These are phyloP conservation scores for Candida odintsovae DNA, from an alignment of 805 yeast genomes.

Conservation along the genomic window DNA sequence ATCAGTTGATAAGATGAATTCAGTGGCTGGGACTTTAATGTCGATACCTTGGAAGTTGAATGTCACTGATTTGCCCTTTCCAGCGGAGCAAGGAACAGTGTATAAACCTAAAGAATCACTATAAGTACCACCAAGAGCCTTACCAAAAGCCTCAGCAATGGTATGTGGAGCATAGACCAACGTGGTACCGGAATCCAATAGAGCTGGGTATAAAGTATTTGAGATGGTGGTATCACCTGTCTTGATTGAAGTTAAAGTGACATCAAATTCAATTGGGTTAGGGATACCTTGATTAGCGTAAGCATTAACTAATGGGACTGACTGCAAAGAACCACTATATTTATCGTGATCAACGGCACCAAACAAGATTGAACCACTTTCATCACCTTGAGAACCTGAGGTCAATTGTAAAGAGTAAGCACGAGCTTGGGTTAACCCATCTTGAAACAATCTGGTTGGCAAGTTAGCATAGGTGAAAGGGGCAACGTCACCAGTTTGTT, in stretches of 20 bases:
- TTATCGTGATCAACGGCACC: slow-evolving; percentile 59
- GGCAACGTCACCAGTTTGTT: neutral
- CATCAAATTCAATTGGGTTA: slow-evolving; percentile 32
- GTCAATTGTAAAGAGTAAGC: slow-evolving; percentile 53
- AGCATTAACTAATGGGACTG: slow-evolving; percentile 31
- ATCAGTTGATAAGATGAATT: slow-evolving; percentile 12
- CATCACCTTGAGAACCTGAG: slow-evolving; percentile 18
- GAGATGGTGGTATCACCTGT: slow-evolving; percentile 23
- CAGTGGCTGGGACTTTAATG: slow-evolving; percentile 2
- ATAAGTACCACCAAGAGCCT: slow-evolving; percentile 29
- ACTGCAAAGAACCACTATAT: slow-evolving; percentile 40
- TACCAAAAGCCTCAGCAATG: slow-evolving; percentile 19
- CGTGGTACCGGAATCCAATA: slow-evolving; percentile 58
- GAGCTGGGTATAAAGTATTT: slow-evolving; percentile 25
- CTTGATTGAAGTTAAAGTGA: slow-evolving; percentile 38
- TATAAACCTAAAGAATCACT: slow-evolving; percentile 1
- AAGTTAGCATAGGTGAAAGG: slow-evolving; percentile 47
- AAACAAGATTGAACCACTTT: slow-evolving; percentile 48
- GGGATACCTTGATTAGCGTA: slow-evolving; percentile 35
- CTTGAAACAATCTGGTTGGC: slow-evolving; percentile 49
- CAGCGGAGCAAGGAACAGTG: neutral
- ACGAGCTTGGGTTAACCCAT: slow-evolving; percentile 44
- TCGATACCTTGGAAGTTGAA: slow-evolving; percentile 5
- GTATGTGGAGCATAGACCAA: slow-evolving; percentile 37
- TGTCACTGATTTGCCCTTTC: neutral